Base-by-base conservation (phyloP, 352 stramenopile genomes). In the Plasmopara halstedii region DNA sequence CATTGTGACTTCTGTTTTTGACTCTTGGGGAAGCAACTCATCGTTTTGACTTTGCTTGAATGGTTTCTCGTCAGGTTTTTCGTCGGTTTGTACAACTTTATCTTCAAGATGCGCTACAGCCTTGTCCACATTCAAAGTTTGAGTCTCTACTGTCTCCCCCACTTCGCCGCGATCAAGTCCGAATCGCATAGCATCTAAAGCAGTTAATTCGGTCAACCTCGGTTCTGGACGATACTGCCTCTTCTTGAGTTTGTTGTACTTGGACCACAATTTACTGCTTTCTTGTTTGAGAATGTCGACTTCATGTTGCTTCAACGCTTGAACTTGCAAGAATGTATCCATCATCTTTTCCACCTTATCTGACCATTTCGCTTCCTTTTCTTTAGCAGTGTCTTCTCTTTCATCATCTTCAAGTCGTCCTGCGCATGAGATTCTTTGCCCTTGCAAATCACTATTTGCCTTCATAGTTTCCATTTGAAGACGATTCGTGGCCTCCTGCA, bases 301-400 rank as follows among this genome's bases (percentile, higher is more conserved):
- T 34, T 83, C 71, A 7, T 83, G 66, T 19, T 86, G 78, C 25
- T 81, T 84, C 22, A 81, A 64, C 1, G 67, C 50, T 42, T 85
- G 73, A 6, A 65, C 59, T 10, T 62, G 60, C 25, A 89, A 48
- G 21, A 85, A 80, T 0, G 73, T 75, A 19, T 84, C 66, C 45
- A 85, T 64, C 34, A 88, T 51, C 10, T 76, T 73, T 36, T 79
- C 66, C n/a, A 83, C 52, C 23, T 71, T 62, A n/a, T 71, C 58
- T 1, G 56, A 56, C 45, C 62, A 64, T 27, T 50, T 53, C 0
- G 17, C 34, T 11, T 58, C 50, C 11, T 4, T 10, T 10, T 29
- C 3, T 10, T 29, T 6, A 13, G 33, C 21, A 19, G 15, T 29
- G 7, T 11, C 25, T 27, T 7, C 50, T 43, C 19, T 45, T 2